Evolutionary conservation across 495 filamentous ascomycete genomes (phyloP).

Genomic region (Aspergillus conjunctus): DNA sequence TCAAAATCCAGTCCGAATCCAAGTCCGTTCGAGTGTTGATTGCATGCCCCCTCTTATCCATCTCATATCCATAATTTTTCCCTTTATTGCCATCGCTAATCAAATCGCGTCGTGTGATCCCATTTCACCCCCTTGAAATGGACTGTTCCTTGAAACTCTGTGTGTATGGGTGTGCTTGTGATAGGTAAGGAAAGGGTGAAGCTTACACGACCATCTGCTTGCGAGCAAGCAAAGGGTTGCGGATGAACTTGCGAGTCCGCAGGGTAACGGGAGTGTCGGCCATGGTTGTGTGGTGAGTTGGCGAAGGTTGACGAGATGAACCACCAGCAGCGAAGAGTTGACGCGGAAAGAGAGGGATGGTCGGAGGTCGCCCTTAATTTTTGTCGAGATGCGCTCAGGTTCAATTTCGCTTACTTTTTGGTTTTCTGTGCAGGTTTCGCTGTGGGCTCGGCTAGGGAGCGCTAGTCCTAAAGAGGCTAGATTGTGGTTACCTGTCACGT

Average conservation of each 20-base stretch:
- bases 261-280: constrained; percentile 90
- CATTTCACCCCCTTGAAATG: background rate
- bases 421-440: constrained; percentile 31
- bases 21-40: no score
- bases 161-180: constrained; percentile 1
- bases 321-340: constrained; percentile 25
- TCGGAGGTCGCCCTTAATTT: constrained; percentile 32
- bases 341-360: constrained; percentile 23
- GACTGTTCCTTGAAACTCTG: constrained; percentile 4
- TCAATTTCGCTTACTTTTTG: constrained; percentile 39
- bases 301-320: constrained; percentile 36
- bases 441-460: constrained; percentile 50
- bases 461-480: constrained; percentile 34
- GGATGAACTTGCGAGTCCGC: constrained; percentile 99
- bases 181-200: constrained; percentile 11
- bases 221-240: constrained; percentile 95
- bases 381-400: constrained; percentile 32
- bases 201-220: constrained; percentile 99
- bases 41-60: no score
- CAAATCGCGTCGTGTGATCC: no score
- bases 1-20: no score
- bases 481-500: background rate
- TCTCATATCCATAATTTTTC: no score
- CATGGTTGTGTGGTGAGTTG: constrained; percentile 66
- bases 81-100: no score